Base-by-base conservation (phyloP, 129 eudicot genomes). In the Silybum marianum region DNA sequence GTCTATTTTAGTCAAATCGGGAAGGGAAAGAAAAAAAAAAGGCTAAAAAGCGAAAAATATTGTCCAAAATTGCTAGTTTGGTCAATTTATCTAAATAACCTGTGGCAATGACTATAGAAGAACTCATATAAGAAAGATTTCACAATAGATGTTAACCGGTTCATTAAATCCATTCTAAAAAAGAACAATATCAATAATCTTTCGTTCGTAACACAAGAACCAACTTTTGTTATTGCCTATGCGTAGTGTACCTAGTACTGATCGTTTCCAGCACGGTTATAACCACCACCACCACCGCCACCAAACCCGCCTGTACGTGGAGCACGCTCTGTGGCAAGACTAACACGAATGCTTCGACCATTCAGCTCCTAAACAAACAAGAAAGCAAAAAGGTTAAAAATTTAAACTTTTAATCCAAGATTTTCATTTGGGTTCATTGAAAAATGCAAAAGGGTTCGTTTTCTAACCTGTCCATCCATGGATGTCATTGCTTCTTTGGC, bases 381-480 rank as follows among this genome's bases (percentile, higher is more conserved):
- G 18, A 40, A 71, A 12, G 1, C 51, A 65, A 21, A 19, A 16
- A 10, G 11, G n/a, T 18, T 32, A 21, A 6, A 12, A 80, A 22
- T 11, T 16, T 25, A 16, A 39, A 26, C 19, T 6, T 26, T 4
- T 26, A 10, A 28, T 70, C 32, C 25, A 75, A 26, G 16, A 22
- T 9, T 2, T 10, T 38, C 6, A 12, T 0, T 72, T 68, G 14
- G 63, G 9, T 51, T 12, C 58, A 13, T 3, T 12, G 3, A 28
- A 11, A 7, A 9, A 21, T 44, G 26, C 14, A 21, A 13, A 0
- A 51, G 0, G 60, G 23, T 74, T 22, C 12, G 22, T 19, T 42
- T 70, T 16, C 78, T 74, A 60, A 91, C 97, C 93, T 83, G 85
- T 25, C 95, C 95, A 80, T 92, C 97, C 97, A 92, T 87, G 82